Conservation (phyloP, 1,284 basidiomycete genomes). For the Fereydounia khargensis region DNA sequence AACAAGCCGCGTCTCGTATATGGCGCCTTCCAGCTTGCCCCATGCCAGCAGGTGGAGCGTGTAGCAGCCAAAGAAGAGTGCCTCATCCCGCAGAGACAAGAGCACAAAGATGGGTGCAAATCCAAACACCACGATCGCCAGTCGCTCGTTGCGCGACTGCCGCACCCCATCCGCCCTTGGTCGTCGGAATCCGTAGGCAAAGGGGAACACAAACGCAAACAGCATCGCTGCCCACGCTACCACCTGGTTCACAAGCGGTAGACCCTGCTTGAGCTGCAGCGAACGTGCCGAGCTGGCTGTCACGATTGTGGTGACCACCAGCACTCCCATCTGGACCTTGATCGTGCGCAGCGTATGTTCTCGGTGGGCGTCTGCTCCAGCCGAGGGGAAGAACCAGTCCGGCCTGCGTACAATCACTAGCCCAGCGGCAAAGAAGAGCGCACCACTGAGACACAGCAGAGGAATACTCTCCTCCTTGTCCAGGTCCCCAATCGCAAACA, state of each 20-base stretch:
- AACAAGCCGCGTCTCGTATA: conserved; percentile 16
- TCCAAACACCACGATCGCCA: conserved; percentile 58
- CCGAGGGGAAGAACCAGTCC: conserved; percentile 13
- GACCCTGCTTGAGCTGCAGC: conserved; percentile 68
- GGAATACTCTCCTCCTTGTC: conserved; percentile 69
- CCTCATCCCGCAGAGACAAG: conserved; percentile 78
- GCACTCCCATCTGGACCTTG: conserved; percentile 47
- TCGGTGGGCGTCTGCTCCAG: not conserved
- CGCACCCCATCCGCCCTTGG: conserved; percentile 34
- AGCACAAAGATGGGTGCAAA: conserved; percentile 77
- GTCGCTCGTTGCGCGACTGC: conserved; percentile 48
- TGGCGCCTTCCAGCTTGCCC: conserved; percentile 67
- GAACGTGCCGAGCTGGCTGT: conserved; percentile 64
- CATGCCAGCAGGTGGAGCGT: conserved; percentile 68
- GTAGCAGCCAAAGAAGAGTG: conserved; percentile 74
- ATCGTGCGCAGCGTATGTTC: conserved; percentile 31
- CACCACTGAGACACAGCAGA: conserved; percentile 33
- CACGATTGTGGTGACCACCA: conserved; percentile 63
- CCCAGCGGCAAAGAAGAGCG: conserved; percentile 20
- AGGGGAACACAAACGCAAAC: conserved; percentile 30
- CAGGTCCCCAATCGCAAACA: conserved; percentile 73
- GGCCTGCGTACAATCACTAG: conserved; percentile 5
- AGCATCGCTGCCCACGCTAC: conserved; percentile 68
- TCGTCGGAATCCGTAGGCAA: conserved; percentile 37
- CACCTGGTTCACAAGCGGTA: conserved; percentile 68